Percentiles rank a stretch among this genome's conserved stretches.
These are phyloP conservation scores for Monsonia emarginata DNA, from an alignment of 441 rosid genomes.

Conservation along the genomic window DNA sequence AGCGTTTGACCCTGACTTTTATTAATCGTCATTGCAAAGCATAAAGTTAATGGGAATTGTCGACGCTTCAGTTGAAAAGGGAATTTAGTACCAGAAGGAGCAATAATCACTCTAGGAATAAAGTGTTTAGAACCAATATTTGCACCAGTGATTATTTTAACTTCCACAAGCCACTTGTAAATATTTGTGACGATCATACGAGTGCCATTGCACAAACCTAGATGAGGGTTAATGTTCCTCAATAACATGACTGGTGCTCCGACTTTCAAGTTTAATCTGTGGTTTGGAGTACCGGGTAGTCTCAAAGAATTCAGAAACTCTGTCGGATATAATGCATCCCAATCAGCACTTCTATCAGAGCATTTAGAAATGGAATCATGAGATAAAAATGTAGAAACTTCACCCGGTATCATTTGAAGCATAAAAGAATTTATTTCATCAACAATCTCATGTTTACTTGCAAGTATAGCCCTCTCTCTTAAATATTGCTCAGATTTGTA, in stretches of 20 bases:
- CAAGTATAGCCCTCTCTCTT: not conserved
- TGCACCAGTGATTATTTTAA: not conserved
- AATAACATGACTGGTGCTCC: not conserved
- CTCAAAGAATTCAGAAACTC: not conserved
- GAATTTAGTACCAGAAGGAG: not conserved
- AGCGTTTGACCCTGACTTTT: too few species aligned
- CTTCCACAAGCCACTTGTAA: not conserved
- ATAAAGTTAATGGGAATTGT: conserved; percentile 5
- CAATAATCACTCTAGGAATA: not conserved
- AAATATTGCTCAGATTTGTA: not conserved
- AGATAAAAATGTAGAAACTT: not conserved
- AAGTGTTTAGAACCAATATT: not conserved
- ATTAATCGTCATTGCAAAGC: conserved; percentile 9
- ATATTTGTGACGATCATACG: not conserved
- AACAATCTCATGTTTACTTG: not conserved
- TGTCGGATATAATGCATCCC: not conserved
- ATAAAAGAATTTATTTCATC: not conserved
- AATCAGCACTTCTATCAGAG: not conserved
- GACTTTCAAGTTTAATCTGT: not conserved
- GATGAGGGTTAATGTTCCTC: conserved; percentile 2
- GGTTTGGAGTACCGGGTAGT: not conserved
- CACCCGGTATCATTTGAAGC: not conserved
- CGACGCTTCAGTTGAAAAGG: not conserved
- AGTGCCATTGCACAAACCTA: conserved; percentile 8
- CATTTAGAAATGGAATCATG: not conserved